Percentiles rank a stretch among this genome's conserved stretches.
Evolutionary conservation across 2,329 filamentous ascomycete genomes (phyloP).

Genomic region (Colletotrichum tropicicola): DNA sequence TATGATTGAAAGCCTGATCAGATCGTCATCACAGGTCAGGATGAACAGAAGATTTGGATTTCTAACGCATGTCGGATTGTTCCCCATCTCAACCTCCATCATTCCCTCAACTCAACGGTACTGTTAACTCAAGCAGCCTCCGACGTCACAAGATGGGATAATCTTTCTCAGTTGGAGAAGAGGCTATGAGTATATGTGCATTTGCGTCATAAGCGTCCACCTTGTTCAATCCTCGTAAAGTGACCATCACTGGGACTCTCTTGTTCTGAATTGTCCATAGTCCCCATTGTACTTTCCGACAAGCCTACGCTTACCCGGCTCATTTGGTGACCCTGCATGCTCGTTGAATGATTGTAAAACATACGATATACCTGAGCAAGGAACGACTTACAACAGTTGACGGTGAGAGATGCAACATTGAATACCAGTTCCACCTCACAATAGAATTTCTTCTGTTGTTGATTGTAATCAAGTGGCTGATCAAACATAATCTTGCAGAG

Average conservation of each 20-base stretch:
- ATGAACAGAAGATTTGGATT: not conserved
- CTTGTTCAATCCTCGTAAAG: not conserved
- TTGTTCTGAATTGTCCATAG: not conserved
- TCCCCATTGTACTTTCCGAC: not conserved
- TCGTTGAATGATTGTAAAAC: not conserved
- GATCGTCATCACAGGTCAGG: not conserved
- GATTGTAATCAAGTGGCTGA: not conserved
- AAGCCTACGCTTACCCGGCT: not conserved
- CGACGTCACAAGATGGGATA: not conserved
- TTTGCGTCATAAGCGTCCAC: not conserved
- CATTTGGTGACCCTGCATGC: not conserved
- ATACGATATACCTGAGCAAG: not conserved
- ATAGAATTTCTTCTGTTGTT: not conserved
- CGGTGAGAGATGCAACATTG: not conserved
- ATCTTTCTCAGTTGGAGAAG: not conserved
- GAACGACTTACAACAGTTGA: not conserved
- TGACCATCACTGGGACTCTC: not conserved
- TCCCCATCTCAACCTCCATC: not conserved
- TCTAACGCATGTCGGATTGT: not conserved
- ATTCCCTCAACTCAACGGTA: not conserved
- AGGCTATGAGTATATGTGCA: not conserved
- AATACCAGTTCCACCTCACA: not conserved
- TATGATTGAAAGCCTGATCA: not conserved
- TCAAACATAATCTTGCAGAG: not conserved
- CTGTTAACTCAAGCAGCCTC: not conserved